Evolutionary conservation across 768 basidiomycete genomes (phyloP).

Genomic region (Paxillus involutus): DNA sequence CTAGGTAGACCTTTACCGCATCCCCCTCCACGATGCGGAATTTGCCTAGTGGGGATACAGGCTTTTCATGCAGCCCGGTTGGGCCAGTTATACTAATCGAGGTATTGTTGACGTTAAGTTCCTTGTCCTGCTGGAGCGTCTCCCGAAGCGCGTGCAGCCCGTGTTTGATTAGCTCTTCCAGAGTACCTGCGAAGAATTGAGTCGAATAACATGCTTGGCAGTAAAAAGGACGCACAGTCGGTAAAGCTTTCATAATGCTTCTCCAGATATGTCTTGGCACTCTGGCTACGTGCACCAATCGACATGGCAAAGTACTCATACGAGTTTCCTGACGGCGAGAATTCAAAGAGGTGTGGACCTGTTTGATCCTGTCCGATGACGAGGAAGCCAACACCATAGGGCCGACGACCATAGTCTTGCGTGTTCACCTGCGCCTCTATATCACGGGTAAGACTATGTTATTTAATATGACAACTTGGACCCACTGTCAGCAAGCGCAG

Average conservation of each 20-base stretch:
- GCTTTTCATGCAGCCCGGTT: slow-evolving; percentile 55
- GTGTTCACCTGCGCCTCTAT: slow-evolving; percentile 98
- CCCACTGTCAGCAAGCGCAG: slow-evolving; percentile 93
- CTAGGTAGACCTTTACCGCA: slow-evolving; percentile 68
- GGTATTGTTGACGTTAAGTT: slow-evolving; percentile 89
- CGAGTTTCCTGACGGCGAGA: slow-evolving; percentile 95
- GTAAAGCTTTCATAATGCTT: slow-evolving; percentile 87
- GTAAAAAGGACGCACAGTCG: slow-evolving; percentile 57
- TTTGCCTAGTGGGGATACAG: slow-evolving; percentile 49
- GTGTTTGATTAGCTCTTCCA: slow-evolving; percentile 89
- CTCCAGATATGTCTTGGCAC: slow-evolving; percentile 98
- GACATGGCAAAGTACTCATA: slow-evolving; percentile 99
- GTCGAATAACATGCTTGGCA: background rate
- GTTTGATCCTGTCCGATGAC: slow-evolving; percentile 94
- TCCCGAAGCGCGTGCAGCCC: slow-evolving; percentile 94
- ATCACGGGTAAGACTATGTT: slow-evolving; percentile 4
- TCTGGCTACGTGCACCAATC: slow-evolving; percentile 97
- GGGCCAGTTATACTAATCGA: slow-evolving; percentile 92
- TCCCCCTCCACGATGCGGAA: slow-evolving; percentile 92
- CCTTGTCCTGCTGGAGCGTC: slow-evolving; percentile 98
- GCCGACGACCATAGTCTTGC: slow-evolving; percentile 95
- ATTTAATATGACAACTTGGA: slow-evolving; percentile 14
- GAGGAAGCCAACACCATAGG: slow-evolving; percentile 98
- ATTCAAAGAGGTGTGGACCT: slow-evolving; percentile 98
- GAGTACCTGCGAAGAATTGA: slow-evolving; percentile 50